phyloP scores from a whole-genome alignment of 1,284 basidiomycete species.

The Malassezia cuniculi region DNA sequence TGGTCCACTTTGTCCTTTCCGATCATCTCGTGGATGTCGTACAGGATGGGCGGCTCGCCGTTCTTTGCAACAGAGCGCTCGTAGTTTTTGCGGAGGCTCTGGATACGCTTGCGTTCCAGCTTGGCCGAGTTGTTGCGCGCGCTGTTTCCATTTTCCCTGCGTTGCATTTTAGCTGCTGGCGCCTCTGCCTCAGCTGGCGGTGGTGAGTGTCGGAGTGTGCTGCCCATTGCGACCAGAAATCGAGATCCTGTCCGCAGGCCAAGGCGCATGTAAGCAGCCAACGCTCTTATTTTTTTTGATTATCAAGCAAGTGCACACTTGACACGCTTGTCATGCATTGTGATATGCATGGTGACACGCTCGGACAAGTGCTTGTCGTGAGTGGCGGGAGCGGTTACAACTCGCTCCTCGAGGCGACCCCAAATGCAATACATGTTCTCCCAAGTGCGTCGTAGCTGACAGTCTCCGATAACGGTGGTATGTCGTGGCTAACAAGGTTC shows the following conservation, averaged over 20 bases:
- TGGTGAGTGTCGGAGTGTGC: no score
- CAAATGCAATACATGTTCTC: constrained; percentile 45
- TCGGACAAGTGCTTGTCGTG: constrained; percentile 45
- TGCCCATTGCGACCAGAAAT: no score
- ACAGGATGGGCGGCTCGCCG: constrained; percentile 38
- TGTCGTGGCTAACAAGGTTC: constrained; percentile 14
- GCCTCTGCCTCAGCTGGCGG: no score
- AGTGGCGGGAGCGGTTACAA: constrained; percentile 51
- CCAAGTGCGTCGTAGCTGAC: constrained; percentile 34
- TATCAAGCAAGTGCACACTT: no score
- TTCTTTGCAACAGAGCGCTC: constrained; percentile 29
- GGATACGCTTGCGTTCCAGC: constrained; percentile 21
- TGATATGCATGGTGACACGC: no score
- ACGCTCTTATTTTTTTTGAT: no score
- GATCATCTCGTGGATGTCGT: constrained; percentile 34
- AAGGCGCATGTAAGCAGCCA: no score
- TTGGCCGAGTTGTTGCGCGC: constrained; percentile 19
- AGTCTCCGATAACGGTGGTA: constrained; percentile 62
- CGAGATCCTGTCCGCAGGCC: no score
- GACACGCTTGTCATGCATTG: no score
- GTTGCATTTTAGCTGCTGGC: no score
- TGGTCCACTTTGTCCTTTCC: constrained; percentile 23
- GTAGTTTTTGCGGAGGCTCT: constrained; percentile 33
- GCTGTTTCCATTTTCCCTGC: no score
- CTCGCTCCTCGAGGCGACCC: constrained; percentile 49